Evolutionary conservation across 495 filamentous ascomycete genomes (phyloP).

Genomic region (Pyronema domesticum): DNA sequence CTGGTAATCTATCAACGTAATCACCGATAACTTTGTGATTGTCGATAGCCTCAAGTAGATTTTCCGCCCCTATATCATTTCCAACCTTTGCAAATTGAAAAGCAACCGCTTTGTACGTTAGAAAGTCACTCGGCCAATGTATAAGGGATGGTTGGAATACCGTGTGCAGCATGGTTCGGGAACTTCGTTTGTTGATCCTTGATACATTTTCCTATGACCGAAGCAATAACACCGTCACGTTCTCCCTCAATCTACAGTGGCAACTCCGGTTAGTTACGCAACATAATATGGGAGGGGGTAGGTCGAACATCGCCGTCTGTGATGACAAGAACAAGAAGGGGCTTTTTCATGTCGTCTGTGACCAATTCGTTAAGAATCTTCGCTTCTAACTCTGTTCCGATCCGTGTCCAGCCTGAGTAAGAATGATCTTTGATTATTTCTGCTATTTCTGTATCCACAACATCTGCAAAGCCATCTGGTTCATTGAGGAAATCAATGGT

Average conservation of each 20-base stretch:
- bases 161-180: neutral
- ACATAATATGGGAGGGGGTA: neutral
- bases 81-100: constrained; percentile 61
- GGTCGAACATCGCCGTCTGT: constrained; percentile 36
- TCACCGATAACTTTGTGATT: constrained; percentile 39
- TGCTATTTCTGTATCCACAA: constrained; percentile 34
- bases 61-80: constrained; percentile 42
- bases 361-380: constrained; percentile 43
- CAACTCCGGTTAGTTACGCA: neutral
- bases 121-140: too few species aligned
- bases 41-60: constrained; percentile 43
- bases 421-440: constrained; percentile 33
- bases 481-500: constrained; percentile 51
- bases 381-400: constrained; percentile 40
- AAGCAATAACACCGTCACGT: constrained; percentile 32
- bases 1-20: constrained; percentile 32
- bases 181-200: too few species aligned
- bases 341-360: constrained; percentile 31
- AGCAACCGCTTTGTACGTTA: constrained; percentile 35
- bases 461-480: constrained; percentile 31
- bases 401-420: constrained; percentile 45
- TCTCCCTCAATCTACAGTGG: constrained; percentile 43
- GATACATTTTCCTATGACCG: constrained; percentile 28
- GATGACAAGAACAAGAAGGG: constrained; percentile 47
- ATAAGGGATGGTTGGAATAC: neutral